Base-by-base conservation (phyloP, 1,139 yeast genomes). In the Nakaseomyces uthaithaninus region DNA sequence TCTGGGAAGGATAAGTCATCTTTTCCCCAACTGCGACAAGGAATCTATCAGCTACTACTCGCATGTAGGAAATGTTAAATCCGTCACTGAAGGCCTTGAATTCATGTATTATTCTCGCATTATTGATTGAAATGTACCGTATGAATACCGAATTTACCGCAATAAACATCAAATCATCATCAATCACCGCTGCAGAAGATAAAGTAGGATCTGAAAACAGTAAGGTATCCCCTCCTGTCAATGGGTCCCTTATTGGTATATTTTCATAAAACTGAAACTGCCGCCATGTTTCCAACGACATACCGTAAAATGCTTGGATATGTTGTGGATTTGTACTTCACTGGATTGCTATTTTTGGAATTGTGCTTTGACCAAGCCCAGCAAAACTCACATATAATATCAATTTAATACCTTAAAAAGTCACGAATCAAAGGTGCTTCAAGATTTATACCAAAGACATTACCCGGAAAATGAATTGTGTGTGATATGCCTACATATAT, bases 201-300 rank as follows among this genome's bases (percentile, higher is more conserved):
- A 87, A 59, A 5, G 79, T 67, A 1, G 89, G 77, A 55, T 85
- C 95, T 18, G 94, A 83, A 59, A 80, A 89, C 26, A 87, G 66
- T 0, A 84, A 78, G 4, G 71, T 68, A 3, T 68, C 68, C 0
- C 81, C 66, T n/a, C 77, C 78, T 47, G 73, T 71, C 45, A 73
- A 67, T 6, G 97, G 97, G 58, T 91, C 97, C 49, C 79, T 68
- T 27, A 91, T 80, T 4, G 96, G 96, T 1, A 79, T 71, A 37
- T 76, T 71, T 43, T 87, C 95, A 60, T 84, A 87, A 62, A 91
- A 80, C 50, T 84, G 89, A 63, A 91, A 84, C 53, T 84, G 95
- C 46, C 93, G 71, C 95, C 95, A 87, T 22, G 77, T 65, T 12
- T 71, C 53, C 22, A 71, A 56, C 16, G 72, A 65, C 69, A 68